Evolutionary conservation across 495 filamentous ascomycete species (phyloP).

Genomic region (Elasticomyces elasticus): DNA sequence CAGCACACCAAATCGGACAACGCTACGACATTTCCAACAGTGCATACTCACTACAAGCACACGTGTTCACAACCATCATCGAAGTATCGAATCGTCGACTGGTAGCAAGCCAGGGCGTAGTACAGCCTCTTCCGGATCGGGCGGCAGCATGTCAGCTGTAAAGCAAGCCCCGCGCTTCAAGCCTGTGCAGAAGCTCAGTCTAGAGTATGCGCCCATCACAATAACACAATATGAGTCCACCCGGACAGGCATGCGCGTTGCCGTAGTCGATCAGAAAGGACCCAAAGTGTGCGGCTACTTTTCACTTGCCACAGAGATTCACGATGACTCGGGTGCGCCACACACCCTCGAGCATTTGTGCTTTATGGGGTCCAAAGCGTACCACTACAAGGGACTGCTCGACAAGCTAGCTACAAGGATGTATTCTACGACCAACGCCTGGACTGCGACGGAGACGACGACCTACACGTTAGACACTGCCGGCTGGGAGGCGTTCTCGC

Average conservation of each 20-base stretch:
- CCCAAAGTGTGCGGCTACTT: conserved; percentile 94
- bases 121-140: no score
- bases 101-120: no score
- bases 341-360: conserved; percentile 94
- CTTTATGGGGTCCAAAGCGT: conserved; percentile 96
- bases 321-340: conserved; percentile 90
- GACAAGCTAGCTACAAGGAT: conserved; percentile 88
- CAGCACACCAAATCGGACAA: no score
- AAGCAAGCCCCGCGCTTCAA: conserved; percentile 51
- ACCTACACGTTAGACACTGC: conserved; percentile 90
- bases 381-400: conserved; percentile 85
- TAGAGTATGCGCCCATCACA: conserved; percentile 74
- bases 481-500: conserved; percentile 92
- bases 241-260: conserved; percentile 84
- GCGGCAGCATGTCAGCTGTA: conserved; percentile 22
- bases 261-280: conserved; percentile 82
- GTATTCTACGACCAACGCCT: conserved; percentile 92
- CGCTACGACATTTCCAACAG: no score
- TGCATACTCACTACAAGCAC: no score
- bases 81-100: no score
- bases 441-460: conserved; percentile 93
- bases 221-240: conserved; percentile 84
- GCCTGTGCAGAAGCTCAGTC: conserved; percentile 69
- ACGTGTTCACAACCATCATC: no score
- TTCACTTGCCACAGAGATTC: conserved; percentile 90